Base-by-base conservation (phyloP, 345 rosid species). In the Trapa bicornis region DNA sequence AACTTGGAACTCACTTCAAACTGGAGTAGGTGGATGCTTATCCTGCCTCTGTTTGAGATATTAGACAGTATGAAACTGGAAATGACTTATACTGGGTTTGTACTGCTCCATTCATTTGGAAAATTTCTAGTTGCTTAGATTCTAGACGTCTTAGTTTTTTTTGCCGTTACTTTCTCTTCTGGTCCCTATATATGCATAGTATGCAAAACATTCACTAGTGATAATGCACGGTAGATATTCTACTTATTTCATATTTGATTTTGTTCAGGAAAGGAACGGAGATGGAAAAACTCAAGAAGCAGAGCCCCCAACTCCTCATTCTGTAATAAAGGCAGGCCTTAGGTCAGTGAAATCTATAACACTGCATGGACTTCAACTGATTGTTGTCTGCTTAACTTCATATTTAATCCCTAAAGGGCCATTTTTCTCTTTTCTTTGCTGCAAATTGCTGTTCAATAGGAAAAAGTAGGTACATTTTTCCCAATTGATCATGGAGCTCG, bases 271-370 rank as follows among this genome's bases (percentile, higher is more conserved):
- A 66, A 86, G 84, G 80, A 86, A 86, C 79, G 96, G 86, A 64
- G 96, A 91, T 73, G 72, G 73, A 63, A 94, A 85, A 80, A 74
- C 80, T 78, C 96, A 84, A 75, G 97, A 91, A 74, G 87, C 96
- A 6, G 99, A 91, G 89, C 99, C 99, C 72, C 89, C 85, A 71
- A 94, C 97, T 74, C 97, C 99, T 66, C 86, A 76, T 79, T 87
- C 99, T 65, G 88, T 79, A 72, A 73, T 86, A 74, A 94, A 86
- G 81, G 86, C 89, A 87, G 77, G 86, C 74, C 68, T 80, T 74
- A 91, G 99, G 99, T 94, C 67, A 79, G 82, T 75, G 11, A 12
- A 56, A 37, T 64, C 52, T 62, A 66, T 39, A 2, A 33, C 29
- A 57, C 37, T 45, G 70, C 29, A 22, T 22, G 29, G 29, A 22